A percentile compares a stretch with the other conserved stretches of the same genome.
Conservation (phyloP, 768 basidiomycete species). For the Pisolithus orientalis region DNA sequence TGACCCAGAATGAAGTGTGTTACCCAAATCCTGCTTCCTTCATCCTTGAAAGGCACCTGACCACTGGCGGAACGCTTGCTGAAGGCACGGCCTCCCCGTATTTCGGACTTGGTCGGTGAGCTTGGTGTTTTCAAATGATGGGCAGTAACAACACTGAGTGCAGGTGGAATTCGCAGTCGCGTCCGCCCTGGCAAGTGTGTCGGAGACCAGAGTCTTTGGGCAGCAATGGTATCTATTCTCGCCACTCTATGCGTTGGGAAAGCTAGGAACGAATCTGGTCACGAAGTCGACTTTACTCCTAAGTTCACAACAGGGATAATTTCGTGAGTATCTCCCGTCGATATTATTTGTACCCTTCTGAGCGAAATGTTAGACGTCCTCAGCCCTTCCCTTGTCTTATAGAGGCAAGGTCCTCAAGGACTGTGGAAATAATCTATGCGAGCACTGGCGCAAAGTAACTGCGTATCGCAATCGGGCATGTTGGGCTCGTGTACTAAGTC, state of each 20-base stretch:
- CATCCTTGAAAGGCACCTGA: constrained; percentile 28
- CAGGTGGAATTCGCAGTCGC: not conserved
- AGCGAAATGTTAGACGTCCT: not conserved
- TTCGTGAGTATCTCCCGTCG: not conserved
- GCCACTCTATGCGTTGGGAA: constrained; percentile 16
- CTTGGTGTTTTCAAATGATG: not conserved
- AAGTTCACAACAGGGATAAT: constrained; percentile 6
- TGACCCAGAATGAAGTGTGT: constrained; percentile 16
- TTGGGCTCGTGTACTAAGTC: too few species aligned
- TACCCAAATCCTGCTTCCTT: constrained; percentile 26
- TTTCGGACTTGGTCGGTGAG: constrained; percentile 30
- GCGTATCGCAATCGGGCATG: too few species aligned
- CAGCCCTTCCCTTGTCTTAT: not conserved
- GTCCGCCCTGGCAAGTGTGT: constrained; percentile 15
- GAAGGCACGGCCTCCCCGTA: constrained; percentile 16
- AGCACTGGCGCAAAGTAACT: too few species aligned
- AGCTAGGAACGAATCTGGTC: constrained; percentile 15
- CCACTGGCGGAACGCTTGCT: constrained; percentile 11
- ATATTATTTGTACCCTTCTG: not conserved
- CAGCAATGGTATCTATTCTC: constrained; percentile 14
- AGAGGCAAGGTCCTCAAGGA: not conserved
- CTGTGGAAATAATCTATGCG: too few species aligned
- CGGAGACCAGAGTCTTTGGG: constrained; percentile 14
- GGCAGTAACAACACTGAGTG: not conserved
- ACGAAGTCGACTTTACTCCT: constrained; percentile 16